A percentile compares a stretch with the other conserved stretches of the same genome.
Evolutionary conservation across 192 early-diverging fungal species (phyloP).

Genomic region (Coemansia sp.): DNA sequence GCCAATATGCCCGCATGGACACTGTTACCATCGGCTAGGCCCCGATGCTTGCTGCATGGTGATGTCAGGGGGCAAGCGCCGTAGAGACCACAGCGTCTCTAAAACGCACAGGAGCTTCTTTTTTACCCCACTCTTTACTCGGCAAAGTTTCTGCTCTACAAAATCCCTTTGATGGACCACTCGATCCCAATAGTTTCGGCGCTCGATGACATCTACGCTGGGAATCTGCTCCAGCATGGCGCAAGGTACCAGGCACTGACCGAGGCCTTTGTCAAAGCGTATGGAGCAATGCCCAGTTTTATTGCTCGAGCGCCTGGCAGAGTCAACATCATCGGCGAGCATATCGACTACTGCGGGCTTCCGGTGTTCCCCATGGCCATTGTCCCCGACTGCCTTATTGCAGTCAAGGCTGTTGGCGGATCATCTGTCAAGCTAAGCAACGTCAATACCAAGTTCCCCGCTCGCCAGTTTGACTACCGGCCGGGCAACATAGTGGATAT

Average conservation of each 20-base stretch:
- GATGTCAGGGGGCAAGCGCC: background rate
- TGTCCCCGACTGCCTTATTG: conserved; percentile 51
- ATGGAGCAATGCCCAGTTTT: conserved; percentile 67
- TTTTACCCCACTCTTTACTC: background rate
- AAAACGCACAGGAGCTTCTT: background rate
- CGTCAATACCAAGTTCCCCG: conserved; percentile 5
- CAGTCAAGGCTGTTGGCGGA: conserved; percentile 12
- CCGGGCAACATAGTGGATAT: conserved; percentile 56
- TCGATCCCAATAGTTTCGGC: conserved; percentile 6
- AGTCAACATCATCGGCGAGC: conserved; percentile 96
- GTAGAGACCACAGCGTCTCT: background rate
- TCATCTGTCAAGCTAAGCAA: conserved; percentile 13
- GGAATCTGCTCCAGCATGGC: conserved; percentile 15
- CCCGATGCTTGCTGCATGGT: background rate
- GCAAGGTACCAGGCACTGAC: conserved; percentile 32
- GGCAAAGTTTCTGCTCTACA: background rate
- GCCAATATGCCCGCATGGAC: background rate
- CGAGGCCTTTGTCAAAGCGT: conserved; percentile 54
- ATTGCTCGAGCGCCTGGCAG: conserved; percentile 86
- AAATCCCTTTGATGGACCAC: background rate
- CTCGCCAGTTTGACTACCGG: conserved; percentile 14
- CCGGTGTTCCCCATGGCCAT: conserved; percentile 97
- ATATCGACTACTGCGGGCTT: conserved; percentile 94
- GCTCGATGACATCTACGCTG: conserved; percentile 10
- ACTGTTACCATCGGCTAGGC: background rate